Evolutionary conservation across 768 basidiomycete species (phyloP), one percentile per base, ranked within the genome.

Genomic region (Lactarius hengduanensis): DNA sequence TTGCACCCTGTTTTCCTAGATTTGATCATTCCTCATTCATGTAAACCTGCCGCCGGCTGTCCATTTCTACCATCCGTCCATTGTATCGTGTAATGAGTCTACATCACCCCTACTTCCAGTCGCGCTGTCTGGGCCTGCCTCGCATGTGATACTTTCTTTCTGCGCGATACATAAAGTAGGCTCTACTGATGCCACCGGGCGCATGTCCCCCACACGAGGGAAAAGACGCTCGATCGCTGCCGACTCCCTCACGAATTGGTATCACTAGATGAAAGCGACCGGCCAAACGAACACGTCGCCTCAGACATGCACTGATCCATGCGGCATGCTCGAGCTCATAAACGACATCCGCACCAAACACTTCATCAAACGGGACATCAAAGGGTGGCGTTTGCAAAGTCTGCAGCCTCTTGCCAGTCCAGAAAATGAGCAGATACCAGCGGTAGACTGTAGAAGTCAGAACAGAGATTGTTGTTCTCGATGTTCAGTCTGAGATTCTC

Each of bases 211-310:
- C 9, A 45, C 62, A 1, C 74, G 67, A 56, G 74, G 71, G 68
- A 93, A 91, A 3, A 86, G 79, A 10, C 73, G 71, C 67, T 90
- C 88, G 55, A 92, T 74, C 0, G 83, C 82, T 40, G 72, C 76
- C 0, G 84, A 86, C 77, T 94, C 89, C 90, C 0, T 79, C 74
- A 0, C 93, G 88, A 4, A 91, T 78, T 1, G 92, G 91, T n/a
- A 93, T 84, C 58, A 92, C 80, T 16, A 94, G 82, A 70, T 92
- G 90, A 74, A 94, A 94, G 34, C 59, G 71, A 77, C 73, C 38
- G 76, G 75, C 47, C 57, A 66, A 20, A 75, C 72, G 36, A 32
- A 86, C 77, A 20, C 82, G 74, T 0, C 62, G 70, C 13, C 71
- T 67, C 47, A 85, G 79, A 57, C 80, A 80, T 26, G 75, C 73